Conservation (phyloP, 148 eudicot species). For the Amaranthus cruentus region DNA sequence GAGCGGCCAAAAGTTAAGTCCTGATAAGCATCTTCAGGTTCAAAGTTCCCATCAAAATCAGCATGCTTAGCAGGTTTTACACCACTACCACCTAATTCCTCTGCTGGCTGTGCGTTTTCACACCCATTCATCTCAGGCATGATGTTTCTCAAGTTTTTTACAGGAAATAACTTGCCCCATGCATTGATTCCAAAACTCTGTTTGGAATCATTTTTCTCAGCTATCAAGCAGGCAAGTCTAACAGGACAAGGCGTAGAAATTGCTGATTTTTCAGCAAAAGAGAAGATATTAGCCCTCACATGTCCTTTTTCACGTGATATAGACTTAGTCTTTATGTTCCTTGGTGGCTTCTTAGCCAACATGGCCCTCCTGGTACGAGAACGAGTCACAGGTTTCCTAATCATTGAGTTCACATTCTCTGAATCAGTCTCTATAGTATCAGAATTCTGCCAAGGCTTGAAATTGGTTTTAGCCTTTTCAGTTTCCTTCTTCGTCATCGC, state of each 20-base stretch:
- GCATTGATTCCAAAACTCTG: constrained; percentile 33
- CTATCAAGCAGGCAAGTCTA: constrained; percentile 23
- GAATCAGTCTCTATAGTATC: constrained; percentile 85
- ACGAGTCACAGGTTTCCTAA: constrained; percentile 54
- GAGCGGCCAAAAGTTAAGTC: constrained; percentile 20
- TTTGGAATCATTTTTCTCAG: constrained; percentile 33
- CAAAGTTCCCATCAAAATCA: constrained; percentile 23
- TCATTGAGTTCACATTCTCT: constrained; percentile 34
- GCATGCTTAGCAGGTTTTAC: constrained; percentile 14
- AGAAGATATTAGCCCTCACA: constrained; percentile 31
- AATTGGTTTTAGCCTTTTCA: constrained; percentile 24
- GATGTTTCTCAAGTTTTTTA: constrained; percentile 24
- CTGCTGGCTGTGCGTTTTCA: constrained; percentile 25
- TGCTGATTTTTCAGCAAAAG: constrained; percentile 36
- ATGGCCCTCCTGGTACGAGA: constrained; percentile 45
- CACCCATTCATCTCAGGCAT: constrained; percentile 21
- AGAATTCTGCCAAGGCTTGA: constrained; percentile 45
- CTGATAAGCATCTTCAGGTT: constrained; percentile 21
- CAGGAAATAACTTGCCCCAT: constrained; percentile 17
- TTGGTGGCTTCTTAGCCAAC: constrained; percentile 27
- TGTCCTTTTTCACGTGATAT: constrained; percentile 22
- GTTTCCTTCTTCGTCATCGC: constrained; percentile 26
- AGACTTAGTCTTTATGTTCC: constrained; percentile 28
- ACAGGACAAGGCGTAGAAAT: constrained; percentile 27
- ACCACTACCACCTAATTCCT: constrained; percentile 26